Percentiles rank a stretch among this genome's conserved stretches.
phyloP scores from a whole-genome alignment of 2,329 filamentous ascomycete species.

The Drechslera avenae region DNA sequence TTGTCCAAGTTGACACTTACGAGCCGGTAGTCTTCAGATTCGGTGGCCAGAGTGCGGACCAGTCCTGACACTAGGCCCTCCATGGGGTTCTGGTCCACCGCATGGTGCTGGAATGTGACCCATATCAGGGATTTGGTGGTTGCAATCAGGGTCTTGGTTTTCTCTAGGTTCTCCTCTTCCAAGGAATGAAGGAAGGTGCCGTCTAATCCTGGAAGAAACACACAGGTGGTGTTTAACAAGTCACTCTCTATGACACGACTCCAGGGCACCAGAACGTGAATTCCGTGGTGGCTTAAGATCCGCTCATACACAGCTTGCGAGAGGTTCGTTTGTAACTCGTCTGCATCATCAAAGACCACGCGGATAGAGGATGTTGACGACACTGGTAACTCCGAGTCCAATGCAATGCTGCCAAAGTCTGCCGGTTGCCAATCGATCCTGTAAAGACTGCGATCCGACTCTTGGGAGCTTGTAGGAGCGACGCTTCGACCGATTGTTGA shows the following conservation, averaged over 20 bases:
- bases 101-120: conserved; percentile 3
- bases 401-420: neutral
- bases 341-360: conserved; percentile 12
- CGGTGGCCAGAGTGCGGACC: conserved; percentile 16
- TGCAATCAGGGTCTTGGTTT: conserved; percentile 10
- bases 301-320: neutral
- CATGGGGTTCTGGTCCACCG: conserved; percentile 1
- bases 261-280: conserved; percentile 3
- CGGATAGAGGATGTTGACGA: neutral
- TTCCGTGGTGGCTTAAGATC: neutral
- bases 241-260: neutral
- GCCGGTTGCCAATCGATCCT: conserved; percentile 13
- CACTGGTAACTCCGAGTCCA: neutral
- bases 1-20: conserved; percentile 11
- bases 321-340: conserved; percentile 4
- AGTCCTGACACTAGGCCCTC: conserved; percentile 17
- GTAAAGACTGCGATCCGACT: conserved; percentile 1
- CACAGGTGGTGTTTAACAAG: conserved; percentile 4
- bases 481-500: conserved; percentile 14
- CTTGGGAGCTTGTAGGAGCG: neutral
- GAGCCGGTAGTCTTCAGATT: conserved; percentile 15
- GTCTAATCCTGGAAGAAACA: conserved; percentile 14
- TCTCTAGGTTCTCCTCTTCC: conserved; percentile 6
- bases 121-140: conserved; percentile 7
- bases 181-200: conserved; percentile 11